Percentiles rank a stretch among this genome's conserved stretches.
Evolutionary conservation across 2,329 filamentous ascomycete species (phyloP).

Genomic region (Paracamarosporium sp.): DNA sequence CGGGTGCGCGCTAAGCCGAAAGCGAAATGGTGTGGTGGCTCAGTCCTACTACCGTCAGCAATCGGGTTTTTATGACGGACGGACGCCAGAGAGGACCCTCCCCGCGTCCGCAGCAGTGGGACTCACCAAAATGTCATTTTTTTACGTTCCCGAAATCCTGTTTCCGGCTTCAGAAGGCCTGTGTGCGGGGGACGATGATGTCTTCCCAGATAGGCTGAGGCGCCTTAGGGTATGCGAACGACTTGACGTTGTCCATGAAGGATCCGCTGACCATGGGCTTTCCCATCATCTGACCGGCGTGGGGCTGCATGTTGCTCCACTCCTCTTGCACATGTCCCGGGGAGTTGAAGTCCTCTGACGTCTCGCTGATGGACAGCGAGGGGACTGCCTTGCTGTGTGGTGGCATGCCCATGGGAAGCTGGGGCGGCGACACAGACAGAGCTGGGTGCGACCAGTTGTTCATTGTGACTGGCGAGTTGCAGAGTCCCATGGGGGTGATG

Average conservation of each 20-base stretch:
- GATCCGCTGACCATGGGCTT: constrained; percentile 26
- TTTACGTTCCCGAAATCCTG: constrained; percentile 45
- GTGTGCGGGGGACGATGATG: constrained; percentile 53
- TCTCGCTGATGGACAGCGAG: constrained; percentile 34
- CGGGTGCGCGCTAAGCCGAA: not conserved
- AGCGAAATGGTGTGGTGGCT: not conserved
- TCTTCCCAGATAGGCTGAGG: constrained; percentile 48
- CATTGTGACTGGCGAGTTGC: constrained; percentile 24
- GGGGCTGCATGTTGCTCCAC: constrained; percentile 57
- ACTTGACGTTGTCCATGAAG: constrained; percentile 51
- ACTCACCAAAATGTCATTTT: constrained; percentile 9
- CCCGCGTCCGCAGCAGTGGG: not conserved
- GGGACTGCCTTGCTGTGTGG: constrained; percentile 26
- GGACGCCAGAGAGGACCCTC: constrained; percentile 58
- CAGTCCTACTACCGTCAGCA: constrained; percentile 5
- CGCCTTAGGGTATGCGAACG: constrained; percentile 17
- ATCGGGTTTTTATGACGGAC: constrained; percentile 1
- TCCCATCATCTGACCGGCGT: constrained; percentile 45
- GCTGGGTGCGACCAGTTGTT: constrained; percentile 25
- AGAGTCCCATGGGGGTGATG: constrained; percentile 20
- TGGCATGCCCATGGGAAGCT: constrained; percentile 15
- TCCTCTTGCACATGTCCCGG: constrained; percentile 50
- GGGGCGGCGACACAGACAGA: constrained; percentile 24
- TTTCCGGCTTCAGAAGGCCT: constrained; percentile 38
- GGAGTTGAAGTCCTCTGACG: constrained; percentile 32